Conservation (phyloP, 352 stramenopile genomes). For the Phytophthora gonapodyides region DNA sequence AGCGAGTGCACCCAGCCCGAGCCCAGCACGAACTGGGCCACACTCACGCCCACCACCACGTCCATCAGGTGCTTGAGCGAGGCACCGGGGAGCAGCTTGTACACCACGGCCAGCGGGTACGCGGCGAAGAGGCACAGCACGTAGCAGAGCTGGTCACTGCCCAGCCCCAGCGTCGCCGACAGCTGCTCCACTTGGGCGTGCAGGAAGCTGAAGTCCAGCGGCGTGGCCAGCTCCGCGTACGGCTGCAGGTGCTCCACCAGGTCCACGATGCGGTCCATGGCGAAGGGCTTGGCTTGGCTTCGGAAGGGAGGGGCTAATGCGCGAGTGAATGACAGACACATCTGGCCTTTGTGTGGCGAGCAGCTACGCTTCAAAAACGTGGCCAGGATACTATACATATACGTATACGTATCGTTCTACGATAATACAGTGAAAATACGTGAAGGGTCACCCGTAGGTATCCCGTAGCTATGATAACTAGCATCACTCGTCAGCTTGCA, state of each 20-base stretch:
- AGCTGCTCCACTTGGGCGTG: conserved; percentile 54
- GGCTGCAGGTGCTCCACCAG: conserved; percentile 46
- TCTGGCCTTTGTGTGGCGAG: conserved; percentile 6
- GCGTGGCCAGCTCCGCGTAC: conserved; percentile 58
- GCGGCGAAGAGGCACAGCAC: conserved; percentile 92
- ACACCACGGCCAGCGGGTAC: conserved; percentile 93
- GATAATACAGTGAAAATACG: no score
- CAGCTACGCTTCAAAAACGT: conserved; percentile 16
- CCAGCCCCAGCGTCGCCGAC: conserved; percentile 46
- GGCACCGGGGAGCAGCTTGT: conserved; percentile 82
- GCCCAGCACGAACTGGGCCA: conserved; percentile 95
- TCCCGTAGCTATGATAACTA: no score
- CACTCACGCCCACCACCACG: conserved; percentile 89
- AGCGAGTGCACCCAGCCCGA: conserved; percentile 96
- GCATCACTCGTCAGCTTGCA: no score
- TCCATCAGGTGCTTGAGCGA: conserved; percentile 93
- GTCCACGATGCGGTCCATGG: conserved; percentile 49
- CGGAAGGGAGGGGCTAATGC: not conserved
- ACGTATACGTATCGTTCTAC: no score
- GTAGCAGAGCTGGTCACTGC: conserved; percentile 78
- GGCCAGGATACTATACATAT: not conserved
- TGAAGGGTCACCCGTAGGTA: no score
- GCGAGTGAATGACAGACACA: conserved; percentile 9
- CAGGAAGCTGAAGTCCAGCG: conserved; percentile 55
- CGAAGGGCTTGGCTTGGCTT: not conserved